Percentiles rank a stretch among this genome's conserved stretches.
Evolutionary conservation across 2,329 filamentous ascomycete species (phyloP).

Genomic region (Cercospora zeina): DNA sequence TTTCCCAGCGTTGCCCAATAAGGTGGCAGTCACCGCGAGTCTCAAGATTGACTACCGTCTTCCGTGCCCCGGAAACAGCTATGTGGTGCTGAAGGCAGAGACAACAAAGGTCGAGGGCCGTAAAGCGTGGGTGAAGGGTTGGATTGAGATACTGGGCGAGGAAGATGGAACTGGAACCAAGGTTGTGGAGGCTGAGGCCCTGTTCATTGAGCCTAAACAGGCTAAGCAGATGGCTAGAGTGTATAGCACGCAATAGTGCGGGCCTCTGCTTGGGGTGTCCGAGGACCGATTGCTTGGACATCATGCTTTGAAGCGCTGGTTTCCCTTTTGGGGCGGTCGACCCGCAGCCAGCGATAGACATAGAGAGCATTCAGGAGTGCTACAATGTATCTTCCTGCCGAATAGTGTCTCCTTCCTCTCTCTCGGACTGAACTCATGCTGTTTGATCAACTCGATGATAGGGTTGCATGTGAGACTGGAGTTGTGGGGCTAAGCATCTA

Average conservation of each 20-base stretch:
- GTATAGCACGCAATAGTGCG: conserved; percentile 27
- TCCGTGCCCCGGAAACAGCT: conserved; percentile 73
- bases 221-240: conserved; percentile 56
- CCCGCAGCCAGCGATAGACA: conserved; percentile 1
- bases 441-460: background rate
- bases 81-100: conserved; percentile 73
- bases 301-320: background rate
- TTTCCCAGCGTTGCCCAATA: conserved; percentile 83
- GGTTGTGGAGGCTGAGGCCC: conserved; percentile 76
- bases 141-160: conserved; percentile 73
- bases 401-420: background rate
- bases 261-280: background rate
- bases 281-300: background rate
- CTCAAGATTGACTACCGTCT: conserved; percentile 79
- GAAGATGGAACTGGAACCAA: conserved; percentile 58
- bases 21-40: conserved; percentile 82
- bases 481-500: conserved; percentile 20
- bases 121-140: conserved; percentile 90
- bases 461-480: background rate
- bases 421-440: background rate
- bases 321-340: background rate
- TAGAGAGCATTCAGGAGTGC: conserved; percentile 5
- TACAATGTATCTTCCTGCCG: background rate
- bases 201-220: conserved; percentile 86
- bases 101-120: conserved; percentile 86